Evolutionary conservation across 768 basidiomycete species (phyloP).

Genomic region (Mycena capillaripes): DNA sequence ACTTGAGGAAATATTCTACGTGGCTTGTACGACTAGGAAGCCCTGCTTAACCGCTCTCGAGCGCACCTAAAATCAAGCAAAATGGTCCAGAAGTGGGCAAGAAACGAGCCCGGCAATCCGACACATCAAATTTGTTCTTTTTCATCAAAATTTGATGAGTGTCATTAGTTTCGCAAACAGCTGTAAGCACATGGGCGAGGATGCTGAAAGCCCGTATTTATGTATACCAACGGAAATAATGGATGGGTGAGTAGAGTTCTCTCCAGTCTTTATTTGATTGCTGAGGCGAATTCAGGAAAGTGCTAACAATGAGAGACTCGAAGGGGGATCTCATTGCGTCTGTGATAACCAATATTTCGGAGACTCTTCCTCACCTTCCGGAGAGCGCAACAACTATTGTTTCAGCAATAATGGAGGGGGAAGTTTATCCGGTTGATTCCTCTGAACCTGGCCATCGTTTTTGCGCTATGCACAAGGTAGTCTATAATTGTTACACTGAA

Average conservation of each 20-base stretch:
- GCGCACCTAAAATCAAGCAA: too few species aligned
- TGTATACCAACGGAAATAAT: background rate
- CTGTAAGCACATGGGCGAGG: too few species aligned
- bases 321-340: background rate
- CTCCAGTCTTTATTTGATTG: background rate
- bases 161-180: too few species aligned
- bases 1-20: too few species aligned
- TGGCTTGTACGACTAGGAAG: too few species aligned
- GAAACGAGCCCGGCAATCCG: too few species aligned
- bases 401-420: background rate
- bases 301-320: background rate
- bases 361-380: background rate
- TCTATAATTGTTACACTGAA: background rate
- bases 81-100: too few species aligned
- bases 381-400: background rate
- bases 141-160: too few species aligned
- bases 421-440: background rate
- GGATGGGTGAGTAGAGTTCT: slow-evolving; percentile 2
- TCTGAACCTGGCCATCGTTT: background rate
- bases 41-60: too few species aligned
- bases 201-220: background rate
- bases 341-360: background rate
- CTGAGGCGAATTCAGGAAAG: background rate
- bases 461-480: background rate
- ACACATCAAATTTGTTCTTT: too few species aligned